Percentiles rank a stretch among this genome's conserved stretches.
These are phyloP conservation scores for Lizonia empirigonia DNA, from an alignment of 2,329 filamentous ascomycete species.

Conservation along the genomic window DNA sequence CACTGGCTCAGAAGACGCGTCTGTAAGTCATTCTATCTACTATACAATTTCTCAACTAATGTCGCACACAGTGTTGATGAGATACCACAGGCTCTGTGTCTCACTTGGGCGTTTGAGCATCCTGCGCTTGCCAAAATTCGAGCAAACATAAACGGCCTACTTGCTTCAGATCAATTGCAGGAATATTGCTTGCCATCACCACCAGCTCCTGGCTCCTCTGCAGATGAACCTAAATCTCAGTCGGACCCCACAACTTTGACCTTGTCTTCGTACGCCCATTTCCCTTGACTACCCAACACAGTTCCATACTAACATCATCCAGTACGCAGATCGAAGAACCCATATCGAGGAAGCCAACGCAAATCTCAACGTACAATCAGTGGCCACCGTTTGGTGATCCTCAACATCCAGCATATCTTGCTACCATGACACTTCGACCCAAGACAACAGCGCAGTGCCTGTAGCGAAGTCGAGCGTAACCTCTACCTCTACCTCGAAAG, in stretches of 20 bases:
- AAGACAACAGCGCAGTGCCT: not conserved
- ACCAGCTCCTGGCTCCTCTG: not conserved
- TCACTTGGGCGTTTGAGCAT: not conserved
- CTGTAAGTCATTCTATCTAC: not conserved
- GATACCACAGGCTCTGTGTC: not conserved
- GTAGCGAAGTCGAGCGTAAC: not conserved
- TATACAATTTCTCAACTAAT: not conserved
- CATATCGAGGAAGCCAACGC: not conserved
- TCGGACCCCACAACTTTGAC: not conserved
- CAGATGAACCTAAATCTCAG: not conserved
- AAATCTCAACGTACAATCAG: not conserved
- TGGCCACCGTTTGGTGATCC: not conserved
- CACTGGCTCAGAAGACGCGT: not conserved
- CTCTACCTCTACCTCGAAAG: not conserved
- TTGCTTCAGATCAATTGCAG: not conserved
- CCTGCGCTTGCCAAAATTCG: not conserved
- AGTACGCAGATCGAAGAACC: too few species aligned
- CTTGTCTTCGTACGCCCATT: not conserved
- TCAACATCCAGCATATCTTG: not conserved
- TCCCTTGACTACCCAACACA: too few species aligned
- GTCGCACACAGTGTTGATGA: not conserved
- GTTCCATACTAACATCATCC: not conserved
- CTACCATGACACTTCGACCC: not conserved
- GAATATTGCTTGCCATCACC: not conserved
- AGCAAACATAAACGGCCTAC: not conserved